Base-by-base conservation (phyloP, 371 early-diverging fungal genomes). In the Capillidium rhysosporum region DNA sequence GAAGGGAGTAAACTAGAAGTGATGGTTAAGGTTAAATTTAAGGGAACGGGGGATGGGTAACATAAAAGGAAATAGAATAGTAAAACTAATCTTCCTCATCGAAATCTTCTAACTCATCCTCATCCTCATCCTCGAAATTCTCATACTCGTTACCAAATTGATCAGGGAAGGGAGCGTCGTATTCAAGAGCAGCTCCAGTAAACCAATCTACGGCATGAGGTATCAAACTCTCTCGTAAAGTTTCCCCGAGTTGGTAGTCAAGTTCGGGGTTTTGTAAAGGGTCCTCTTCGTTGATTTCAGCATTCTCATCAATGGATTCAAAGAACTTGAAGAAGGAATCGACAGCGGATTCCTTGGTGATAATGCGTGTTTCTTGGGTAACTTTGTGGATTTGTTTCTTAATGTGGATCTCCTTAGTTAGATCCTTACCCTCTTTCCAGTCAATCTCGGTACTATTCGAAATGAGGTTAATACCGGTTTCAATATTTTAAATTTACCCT, bases 331-430 rank as follows among this genome's bases (percentile, higher is more conserved):
- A 95, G 83, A 97, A 97, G 48, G 95, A 84, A 47, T 86, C 84
- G 34, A 84, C 73, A 29, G 92, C 92, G 26, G 91, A 86, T 28
- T 86, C 84, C 63, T 85, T 88, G 78, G 91, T 93, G 66, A 97
- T 86, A 43, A 92, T 82, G 56, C 98, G 89, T 28, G 92, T 90
- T 79, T 92, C 89, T 79, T 93, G 95, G 66, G 92, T 89, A 39
- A 71, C 79, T 81, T 92, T 93, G 74, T 94, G 89, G 59, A 96
- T 87, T 75, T 97, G 96, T 73, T 91, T 97, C 78, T 86, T 92
- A 62, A 86, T 79, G 68, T 92, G 94, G 52, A 89, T 72, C 3
- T 77, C 89, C 46, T 88, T 77, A 46, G 88, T 80, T 56, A 95
- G 72, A 66, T 95, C 83, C 74, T 89, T 86, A 61, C 85, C 92